phyloP scores from a whole-genome alignment of 176 grass and related monocot genomes.

The Aegilops umbellulata region DNA sequence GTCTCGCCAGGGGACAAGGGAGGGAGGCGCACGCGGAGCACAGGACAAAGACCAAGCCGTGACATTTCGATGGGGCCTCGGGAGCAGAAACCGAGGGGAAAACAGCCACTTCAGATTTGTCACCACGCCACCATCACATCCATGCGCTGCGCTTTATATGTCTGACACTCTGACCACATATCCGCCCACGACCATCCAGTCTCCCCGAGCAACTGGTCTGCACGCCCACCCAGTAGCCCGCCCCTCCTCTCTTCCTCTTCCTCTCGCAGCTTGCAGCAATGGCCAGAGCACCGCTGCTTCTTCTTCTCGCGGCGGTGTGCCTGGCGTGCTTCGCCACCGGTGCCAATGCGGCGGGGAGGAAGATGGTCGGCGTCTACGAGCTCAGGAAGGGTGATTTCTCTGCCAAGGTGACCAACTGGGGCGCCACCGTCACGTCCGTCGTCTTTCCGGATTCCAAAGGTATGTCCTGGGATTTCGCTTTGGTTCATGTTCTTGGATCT shows the following conservation, averaged over 20 bases:
- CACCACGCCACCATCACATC: slow-evolving; percentile 16
- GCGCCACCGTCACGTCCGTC: slow-evolving; percentile 70
- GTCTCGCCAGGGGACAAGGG: neutral
- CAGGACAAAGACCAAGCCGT: neutral
- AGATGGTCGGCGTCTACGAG: slow-evolving; percentile 66
- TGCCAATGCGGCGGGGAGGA: slow-evolving; percentile 39
- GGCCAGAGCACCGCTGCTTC: slow-evolving; percentile 23
- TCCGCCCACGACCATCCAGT: neutral
- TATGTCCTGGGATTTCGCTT: slow-evolving; percentile 6
- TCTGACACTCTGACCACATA: slow-evolving; percentile 20
- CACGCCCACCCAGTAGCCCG: neutral
- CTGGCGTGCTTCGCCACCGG: slow-evolving; percentile 15
- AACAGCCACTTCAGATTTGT: slow-evolving; percentile 5
- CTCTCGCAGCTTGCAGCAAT: slow-evolving; percentile 5
- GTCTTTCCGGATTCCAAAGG: slow-evolving; percentile 87
- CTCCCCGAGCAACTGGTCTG: neutral
- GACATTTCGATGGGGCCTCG: neutral
- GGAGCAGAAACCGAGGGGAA: slow-evolving; percentile 21
- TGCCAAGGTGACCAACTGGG: slow-evolving; percentile 74
- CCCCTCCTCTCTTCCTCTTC: neutral
- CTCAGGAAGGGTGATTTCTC: slow-evolving; percentile 77
- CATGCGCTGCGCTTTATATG: neutral
- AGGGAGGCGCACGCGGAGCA: neutral
- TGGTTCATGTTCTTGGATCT: neutral
- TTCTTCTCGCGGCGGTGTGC: slow-evolving; percentile 34